A percentile compares a stretch with the other conserved stretches of the same genome.
Conservation (phyloP, 2,329 filamentous ascomycete genomes). For the Phoma sp. region DNA sequence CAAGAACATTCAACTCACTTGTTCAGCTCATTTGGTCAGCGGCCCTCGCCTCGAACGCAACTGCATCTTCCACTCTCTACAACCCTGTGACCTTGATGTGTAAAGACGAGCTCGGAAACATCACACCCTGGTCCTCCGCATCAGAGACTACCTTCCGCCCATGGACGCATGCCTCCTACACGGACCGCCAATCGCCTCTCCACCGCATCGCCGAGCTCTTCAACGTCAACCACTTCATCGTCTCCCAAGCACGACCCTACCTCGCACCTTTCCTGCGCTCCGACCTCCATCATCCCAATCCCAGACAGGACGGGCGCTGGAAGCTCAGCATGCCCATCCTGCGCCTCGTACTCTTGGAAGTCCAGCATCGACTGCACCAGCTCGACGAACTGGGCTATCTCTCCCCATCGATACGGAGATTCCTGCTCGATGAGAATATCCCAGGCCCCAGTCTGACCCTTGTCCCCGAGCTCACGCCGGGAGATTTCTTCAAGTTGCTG, state of each 20-base stretch:
- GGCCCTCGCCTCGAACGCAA: slow-evolving; percentile 76
- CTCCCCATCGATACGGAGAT: slow-evolving; percentile 71
- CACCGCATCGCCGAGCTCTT: slow-evolving; percentile 80
- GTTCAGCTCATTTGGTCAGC: slow-evolving; percentile 77
- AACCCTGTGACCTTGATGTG: slow-evolving; percentile 73
- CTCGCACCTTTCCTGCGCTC: slow-evolving; percentile 83
- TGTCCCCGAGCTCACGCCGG: slow-evolving; percentile 75
- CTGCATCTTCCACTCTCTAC: slow-evolving; percentile 70
- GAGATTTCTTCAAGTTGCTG: slow-evolving; percentile 79
- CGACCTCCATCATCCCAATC: slow-evolving; percentile 76
- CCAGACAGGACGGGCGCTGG: slow-evolving; percentile 64
- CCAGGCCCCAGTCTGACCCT: slow-evolving; percentile 80
- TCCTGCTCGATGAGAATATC: slow-evolving; percentile 82
- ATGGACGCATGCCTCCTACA: slow-evolving; percentile 68
- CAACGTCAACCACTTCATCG: slow-evolving; percentile 94
- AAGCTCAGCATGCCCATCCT: slow-evolving; percentile 63
- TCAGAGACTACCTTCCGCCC: slow-evolving; percentile 69
- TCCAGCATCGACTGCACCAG: slow-evolving; percentile 81
- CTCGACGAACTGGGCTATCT: slow-evolving; percentile 78
- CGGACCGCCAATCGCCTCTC: slow-evolving; percentile 71
- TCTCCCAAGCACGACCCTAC: slow-evolving; percentile 90
- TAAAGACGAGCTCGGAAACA: slow-evolving; percentile 75
- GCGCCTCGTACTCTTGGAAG: slow-evolving; percentile 74
- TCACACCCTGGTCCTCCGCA: slow-evolving; percentile 74
- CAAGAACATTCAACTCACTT: slow-evolving; percentile 15